Percentiles rank a stretch among this genome's conserved stretches.
phyloP scores from a whole-genome alignment of 2,329 filamentous ascomycete species.

The Botryotinia narcissicola region DNA sequence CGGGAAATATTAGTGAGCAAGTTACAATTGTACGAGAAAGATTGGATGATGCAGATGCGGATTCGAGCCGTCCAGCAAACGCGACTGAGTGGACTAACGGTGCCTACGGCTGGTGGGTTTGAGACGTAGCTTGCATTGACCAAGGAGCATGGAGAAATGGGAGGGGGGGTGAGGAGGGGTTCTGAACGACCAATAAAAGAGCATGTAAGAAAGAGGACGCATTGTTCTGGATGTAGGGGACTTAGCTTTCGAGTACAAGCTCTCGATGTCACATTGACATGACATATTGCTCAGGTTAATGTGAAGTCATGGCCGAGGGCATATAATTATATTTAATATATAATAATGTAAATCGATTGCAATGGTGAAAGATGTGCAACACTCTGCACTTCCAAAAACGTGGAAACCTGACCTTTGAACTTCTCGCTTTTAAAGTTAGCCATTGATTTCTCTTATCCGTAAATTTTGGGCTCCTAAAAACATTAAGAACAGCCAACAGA shows the following conservation, averaged over 20 bases:
- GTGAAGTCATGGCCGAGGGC: too few relatives aligned
- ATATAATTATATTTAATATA: not conserved
- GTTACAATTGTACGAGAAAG: not conserved
- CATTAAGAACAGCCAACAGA: fast-evolving
- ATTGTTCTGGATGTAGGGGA: not conserved
- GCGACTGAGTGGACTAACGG: not conserved
- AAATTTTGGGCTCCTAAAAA: not conserved
- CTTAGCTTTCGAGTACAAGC: not conserved
- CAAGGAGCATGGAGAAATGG: not conserved
- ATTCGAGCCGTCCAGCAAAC: not conserved
- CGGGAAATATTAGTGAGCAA: not conserved
- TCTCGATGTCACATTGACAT: not conserved
- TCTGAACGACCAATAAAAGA: not conserved
- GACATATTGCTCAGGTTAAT: not conserved
- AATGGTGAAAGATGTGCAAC: not conserved
- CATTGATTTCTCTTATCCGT: not conserved
- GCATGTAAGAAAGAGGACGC: too few relatives aligned
- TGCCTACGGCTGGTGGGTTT: not conserved
- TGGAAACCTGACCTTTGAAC: not conserved
- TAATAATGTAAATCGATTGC: not conserved
- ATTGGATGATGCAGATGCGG: not conserved
- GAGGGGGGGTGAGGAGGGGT: too few relatives aligned
- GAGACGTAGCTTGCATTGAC: not conserved
- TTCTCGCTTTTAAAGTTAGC: not conserved
- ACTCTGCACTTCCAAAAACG: not conserved